phyloP scores from a whole-genome alignment of 805 yeast genomes.

The Cyberlindnera lachancei region DNA sequence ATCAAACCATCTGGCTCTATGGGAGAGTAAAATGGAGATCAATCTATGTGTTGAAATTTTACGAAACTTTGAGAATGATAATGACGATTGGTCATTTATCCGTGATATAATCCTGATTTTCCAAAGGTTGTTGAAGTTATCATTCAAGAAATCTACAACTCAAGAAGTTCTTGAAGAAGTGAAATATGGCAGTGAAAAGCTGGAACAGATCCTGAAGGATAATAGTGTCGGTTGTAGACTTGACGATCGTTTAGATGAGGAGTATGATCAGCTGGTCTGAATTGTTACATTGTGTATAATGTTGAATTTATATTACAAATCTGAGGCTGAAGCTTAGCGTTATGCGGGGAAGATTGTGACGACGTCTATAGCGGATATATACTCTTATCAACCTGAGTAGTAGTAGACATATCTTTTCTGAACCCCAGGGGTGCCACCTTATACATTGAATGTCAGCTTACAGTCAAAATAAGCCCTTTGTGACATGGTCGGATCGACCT shows the following conservation, averaged over 20 bases:
- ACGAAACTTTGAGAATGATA: slow-evolving; percentile 32
- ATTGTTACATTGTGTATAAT: too few species aligned
- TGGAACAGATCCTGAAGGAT: slow-evolving; percentile 38
- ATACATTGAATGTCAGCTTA: too few species aligned
- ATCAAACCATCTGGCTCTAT: slow-evolving; percentile 38
- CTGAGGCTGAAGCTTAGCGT: too few species aligned
- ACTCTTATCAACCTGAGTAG: too few species aligned
- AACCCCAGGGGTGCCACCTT: too few species aligned
- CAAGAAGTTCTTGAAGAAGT: slow-evolving; percentile 32
- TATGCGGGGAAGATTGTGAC: too few species aligned
- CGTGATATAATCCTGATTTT: slow-evolving; percentile 40
- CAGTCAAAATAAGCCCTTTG: too few species aligned
- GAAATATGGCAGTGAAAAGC: slow-evolving; percentile 37
- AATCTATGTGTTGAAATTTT: slow-evolving; percentile 41
- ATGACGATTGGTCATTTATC: slow-evolving; percentile 39
- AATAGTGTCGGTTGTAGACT: slow-evolving; percentile 36
- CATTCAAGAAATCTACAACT: slow-evolving; percentile 35
- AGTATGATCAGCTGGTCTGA: slow-evolving; percentile 10
- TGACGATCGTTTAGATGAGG: slow-evolving; percentile 18
- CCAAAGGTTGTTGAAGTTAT: slow-evolving; percentile 36
- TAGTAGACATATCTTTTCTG: too few species aligned
- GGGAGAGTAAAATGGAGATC: slow-evolving; percentile 41
- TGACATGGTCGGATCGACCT: too few species aligned
- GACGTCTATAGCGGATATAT: too few species aligned
- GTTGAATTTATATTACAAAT: too few species aligned